These are phyloP conservation scores for Dacryopinax primogenitus DNA, from an alignment of 768 basidiomycete species.

Conservation along the genomic window DNA sequence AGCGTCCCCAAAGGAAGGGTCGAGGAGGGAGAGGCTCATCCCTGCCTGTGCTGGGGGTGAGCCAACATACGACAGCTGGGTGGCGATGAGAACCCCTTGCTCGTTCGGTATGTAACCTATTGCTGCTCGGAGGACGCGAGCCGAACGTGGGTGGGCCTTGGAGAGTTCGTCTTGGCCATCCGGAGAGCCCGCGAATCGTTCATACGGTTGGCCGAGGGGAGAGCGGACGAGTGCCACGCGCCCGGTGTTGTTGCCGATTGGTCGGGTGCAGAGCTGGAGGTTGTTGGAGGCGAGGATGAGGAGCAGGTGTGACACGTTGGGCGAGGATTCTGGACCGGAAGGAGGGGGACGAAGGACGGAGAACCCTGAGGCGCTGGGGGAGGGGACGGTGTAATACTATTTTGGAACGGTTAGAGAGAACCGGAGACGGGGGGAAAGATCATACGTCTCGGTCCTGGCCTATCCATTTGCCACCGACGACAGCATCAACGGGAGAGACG, in stretches of 20 bases:
- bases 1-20: not conserved
- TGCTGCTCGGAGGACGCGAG: not conserved
- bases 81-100: not conserved
- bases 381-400: constrained; percentile 1
- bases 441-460: not conserved
- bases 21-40: not conserved
- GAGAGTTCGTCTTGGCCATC: not conserved
- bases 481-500: not conserved
- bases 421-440: not conserved
- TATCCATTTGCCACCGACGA: not conserved
- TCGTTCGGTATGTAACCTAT: not conserved
- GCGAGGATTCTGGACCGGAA: not conserved
- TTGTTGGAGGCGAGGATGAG: not conserved
- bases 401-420: not conserved
- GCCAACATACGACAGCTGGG: not conserved
- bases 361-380: not conserved
- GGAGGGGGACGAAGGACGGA: not conserved
- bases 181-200: not conserved
- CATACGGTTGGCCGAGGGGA: not conserved
- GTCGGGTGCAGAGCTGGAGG: not conserved
- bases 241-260: not conserved
- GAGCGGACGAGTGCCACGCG: not conserved
- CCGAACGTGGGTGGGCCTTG: not conserved
- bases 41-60: not conserved
- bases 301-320: not conserved